phyloP scores from a whole-genome alignment of 805 yeast species.

The Metschnikowia chrysomelidarum region DNA sequence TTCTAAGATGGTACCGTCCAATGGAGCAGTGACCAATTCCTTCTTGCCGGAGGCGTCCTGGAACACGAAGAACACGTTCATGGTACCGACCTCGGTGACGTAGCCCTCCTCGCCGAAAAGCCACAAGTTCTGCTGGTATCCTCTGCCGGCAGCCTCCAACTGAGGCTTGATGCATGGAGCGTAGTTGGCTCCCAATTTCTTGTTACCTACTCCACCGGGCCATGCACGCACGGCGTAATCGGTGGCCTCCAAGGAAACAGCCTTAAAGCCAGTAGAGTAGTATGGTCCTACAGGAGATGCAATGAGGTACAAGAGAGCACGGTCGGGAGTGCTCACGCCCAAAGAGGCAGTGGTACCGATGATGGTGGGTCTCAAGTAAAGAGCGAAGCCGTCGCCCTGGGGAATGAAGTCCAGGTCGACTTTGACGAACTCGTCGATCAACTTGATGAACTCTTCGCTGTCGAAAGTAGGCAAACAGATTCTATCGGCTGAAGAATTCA shows the following conservation, averaged over 20 bases:
- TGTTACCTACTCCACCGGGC: constrained; percentile 99
- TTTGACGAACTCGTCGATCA: constrained; percentile 72
- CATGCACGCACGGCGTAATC: constrained; percentile 97
- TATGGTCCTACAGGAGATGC: constrained; percentile 98
- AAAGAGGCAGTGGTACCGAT: constrained; percentile 89
- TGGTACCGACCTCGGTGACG: constrained; percentile 96
- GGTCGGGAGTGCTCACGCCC: constrained; percentile 82
- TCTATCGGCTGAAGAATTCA: constrained; percentile 86
- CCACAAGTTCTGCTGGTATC: constrained; percentile 96
- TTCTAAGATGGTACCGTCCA: constrained; percentile 94
- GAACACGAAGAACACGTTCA: constrained; percentile 92
- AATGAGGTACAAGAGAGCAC: constrained; percentile 80
- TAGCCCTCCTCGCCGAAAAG: constrained; percentile 83
- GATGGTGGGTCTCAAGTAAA: constrained; percentile 91
- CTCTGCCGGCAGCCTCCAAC: constrained; percentile 83
- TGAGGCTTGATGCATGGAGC: constrained; percentile 95
- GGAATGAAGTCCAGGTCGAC: constrained; percentile 82
- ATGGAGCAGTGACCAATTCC: constrained; percentile 93
- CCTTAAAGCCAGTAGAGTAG: constrained; percentile 86
- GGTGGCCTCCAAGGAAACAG: constrained; percentile 91
- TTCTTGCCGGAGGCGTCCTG: constrained; percentile 78
- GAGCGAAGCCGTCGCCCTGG: constrained; percentile 79
- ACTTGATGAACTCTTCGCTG: constrained; percentile 67
- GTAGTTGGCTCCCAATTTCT: constrained; percentile 94
- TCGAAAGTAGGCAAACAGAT: constrained; percentile 89